Evolutionary conservation across 352 stramenopile species (phyloP), one percentile per base, ranked within the genome.

Genomic region (Blastocystis sp.): DNA sequence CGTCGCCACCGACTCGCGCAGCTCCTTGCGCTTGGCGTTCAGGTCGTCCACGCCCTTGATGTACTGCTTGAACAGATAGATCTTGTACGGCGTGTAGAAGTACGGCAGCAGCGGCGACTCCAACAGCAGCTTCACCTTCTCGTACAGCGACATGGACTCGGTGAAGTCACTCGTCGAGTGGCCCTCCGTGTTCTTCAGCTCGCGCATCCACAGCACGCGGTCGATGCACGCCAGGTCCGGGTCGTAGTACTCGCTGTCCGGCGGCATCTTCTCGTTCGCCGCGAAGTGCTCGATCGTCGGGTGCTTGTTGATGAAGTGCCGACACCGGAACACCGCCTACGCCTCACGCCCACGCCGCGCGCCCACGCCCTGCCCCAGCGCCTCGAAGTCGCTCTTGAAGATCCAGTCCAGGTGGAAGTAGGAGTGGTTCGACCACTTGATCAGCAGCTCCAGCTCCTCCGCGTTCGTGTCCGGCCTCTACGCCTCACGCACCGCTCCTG

Each of bases 361-460:
- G 9, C 48, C 34, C 66, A 88, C 78, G 24, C 78, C 78, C 48
- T 88, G 78, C 11, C 78, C 78, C 57, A 76, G 54, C 24, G 14
- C 45, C 38, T 88, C 78, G 38, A 96, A 93, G 68, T 95, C 90
- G 65, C 78, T 89, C 19, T 94, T 93, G 59, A 91, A 91, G 45
- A 96, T 90, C 94, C 94, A 96, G 79, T 91, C 94, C 64, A 96
- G 90, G 88, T 96, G 94, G 61, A 95, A 89, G 70, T 96, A 95
- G 17, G 93, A 95, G 69, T 92, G 91, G 19, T 95, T 93, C 87
- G 95, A 96, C 94, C 94, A 96, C 90, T 96, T 96, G 84, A 96
- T 94, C 69, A 96, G 77, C 64, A 96, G 95, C 90, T 96, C 90
- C 93, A 96, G 95, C 54, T 77, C 82, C 61, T 89, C 64, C 54